These are phyloP conservation scores for Suhomyces pyralidae DNA, from an alignment of 805 yeast genomes.

Conservation along the genomic window DNA sequence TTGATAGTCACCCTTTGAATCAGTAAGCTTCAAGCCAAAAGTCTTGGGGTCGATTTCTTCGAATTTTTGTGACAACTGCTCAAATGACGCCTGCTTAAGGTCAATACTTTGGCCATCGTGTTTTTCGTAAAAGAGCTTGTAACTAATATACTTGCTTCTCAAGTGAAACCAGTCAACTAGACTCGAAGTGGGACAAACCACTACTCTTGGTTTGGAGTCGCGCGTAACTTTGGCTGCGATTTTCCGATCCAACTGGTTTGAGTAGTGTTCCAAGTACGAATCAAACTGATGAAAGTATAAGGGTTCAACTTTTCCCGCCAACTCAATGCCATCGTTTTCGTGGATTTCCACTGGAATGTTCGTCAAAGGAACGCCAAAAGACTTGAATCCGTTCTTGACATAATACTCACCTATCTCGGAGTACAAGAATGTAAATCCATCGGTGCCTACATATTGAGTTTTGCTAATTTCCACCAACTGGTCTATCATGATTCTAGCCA, in stretches of 20 bases:
- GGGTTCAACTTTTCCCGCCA: not conserved
- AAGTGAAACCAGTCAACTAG: conserved; percentile 43
- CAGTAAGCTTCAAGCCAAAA: conserved; percentile 30
- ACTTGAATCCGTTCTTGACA: conserved; percentile 34
- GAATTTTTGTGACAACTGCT: conserved; percentile 17
- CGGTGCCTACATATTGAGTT: conserved; percentile 21
- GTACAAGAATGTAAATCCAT: conserved; percentile 38
- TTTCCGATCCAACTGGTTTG: conserved; percentile 16
- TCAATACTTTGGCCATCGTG: conserved; percentile 13
- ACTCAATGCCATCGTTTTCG: conserved; percentile 3
- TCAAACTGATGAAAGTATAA: conserved; percentile 29
- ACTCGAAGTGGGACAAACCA: conserved; percentile 26
- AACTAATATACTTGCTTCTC: conserved; percentile 32
- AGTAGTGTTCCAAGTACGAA: conserved; percentile 19
- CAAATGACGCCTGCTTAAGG: conserved; percentile 16
- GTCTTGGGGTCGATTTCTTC: conserved; percentile 23
- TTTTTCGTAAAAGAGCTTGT: conserved; percentile 17
- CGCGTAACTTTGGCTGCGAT: conserved; percentile 16
- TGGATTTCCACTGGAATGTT: conserved; percentile 19
- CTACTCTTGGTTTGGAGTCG: conserved; percentile 31
- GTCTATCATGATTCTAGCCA: conserved; percentile 39
- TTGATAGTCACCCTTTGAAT: conserved; percentile 12
- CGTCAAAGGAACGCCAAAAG: conserved; percentile 34
- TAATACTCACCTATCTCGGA: conserved; percentile 46
- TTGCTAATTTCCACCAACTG: conserved; percentile 27